These are phyloP conservation scores for Cyclotella atomus DNA, from an alignment of 108 stramenopile species.

Conservation along the genomic window DNA sequence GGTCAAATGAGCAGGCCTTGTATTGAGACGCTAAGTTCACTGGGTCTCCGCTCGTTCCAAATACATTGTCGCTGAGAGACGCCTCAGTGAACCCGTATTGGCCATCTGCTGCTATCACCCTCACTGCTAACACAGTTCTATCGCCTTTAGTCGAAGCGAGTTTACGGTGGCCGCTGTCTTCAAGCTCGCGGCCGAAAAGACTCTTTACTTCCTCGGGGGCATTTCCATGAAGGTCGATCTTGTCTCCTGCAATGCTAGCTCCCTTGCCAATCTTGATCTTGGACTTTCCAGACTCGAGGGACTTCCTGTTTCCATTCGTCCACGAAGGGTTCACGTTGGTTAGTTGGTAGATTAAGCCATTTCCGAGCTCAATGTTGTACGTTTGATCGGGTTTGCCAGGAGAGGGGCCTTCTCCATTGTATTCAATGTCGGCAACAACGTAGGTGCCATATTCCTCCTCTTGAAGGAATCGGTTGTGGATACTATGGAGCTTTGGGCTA, in stretches of 20 bases:
- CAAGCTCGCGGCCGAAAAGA: constrained; percentile 9
- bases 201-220: neutral
- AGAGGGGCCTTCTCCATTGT: neutral
- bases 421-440: constrained; percentile 12
- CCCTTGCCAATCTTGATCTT: constrained; percentile 21
- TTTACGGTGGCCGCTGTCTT: neutral
- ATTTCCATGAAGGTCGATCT: neutral
- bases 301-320: constrained; percentile 3
- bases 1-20: constrained; percentile 22
- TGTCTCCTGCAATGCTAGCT: neutral
- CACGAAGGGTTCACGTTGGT: constrained; percentile 9
- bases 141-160: constrained; percentile 3
- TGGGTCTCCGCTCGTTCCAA: constrained; percentile 30
- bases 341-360: constrained; percentile 8
- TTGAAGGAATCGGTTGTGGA: constrained; percentile 1
- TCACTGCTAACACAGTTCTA: constrained; percentile 11
- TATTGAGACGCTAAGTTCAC: constrained; percentile 30
- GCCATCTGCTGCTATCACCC: constrained; percentile 1
- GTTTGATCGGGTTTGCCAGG: neutral
- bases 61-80: constrained; percentile 22
- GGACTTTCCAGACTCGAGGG: constrained; percentile 1
- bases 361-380: constrained; percentile 6
- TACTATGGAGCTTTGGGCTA: neutral
- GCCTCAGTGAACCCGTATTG: constrained; percentile 3
- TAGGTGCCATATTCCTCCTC: neutral